Evolutionary conservation across 257 asterid genomes (phyloP), one percentile per base, ranked within the genome.

Genomic region (Cinchona pubescens): DNA sequence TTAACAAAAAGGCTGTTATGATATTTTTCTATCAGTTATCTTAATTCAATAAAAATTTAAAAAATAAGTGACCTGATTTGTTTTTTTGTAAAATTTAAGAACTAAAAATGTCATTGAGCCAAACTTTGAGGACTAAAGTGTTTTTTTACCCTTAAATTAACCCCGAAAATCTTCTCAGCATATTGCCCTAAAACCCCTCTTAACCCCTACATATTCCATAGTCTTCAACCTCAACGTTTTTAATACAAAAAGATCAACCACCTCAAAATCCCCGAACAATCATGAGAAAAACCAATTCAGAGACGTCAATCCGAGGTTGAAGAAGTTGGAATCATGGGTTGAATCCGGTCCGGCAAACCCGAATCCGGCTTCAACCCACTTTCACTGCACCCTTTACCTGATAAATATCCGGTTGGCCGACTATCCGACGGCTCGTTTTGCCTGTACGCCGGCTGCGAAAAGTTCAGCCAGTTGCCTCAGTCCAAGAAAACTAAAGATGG

Each of bases 401-500:
- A 74, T 10, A 85, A 95, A 34, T 80, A 91, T 55, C 93, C 82
- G 1, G 75, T 90, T 51, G 98, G 98, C 4, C 86, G 69, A 15
- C 88, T 88, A 0, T 83, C 87, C 0, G 88, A 88, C 56, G 91
- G 94, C 37, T 82, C 94, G 15, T 92, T 88, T 72, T 92, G 98
- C 1, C 81, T 81, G 9, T 95, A 90, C 75, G 82, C 89, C 51
- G 97, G 97, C 4, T 91, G 92, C 53, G 79, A 73, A 10, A 91
- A 85, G 48, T 95, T 95, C 79, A 75, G 58, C 63, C 98, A 92
- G 18, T 74, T 91, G 78, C 96, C 96, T 9, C 53, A 92, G 43
- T 92, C 98, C 19, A 87, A 91, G 91, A 91, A 78, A 77, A 95
- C 99, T 27, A 91, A 88, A 74, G 93, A 91, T 78, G 99, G 97